These are phyloP conservation scores for Stachybotrys elegans DNA, from an alignment of 2,329 filamentous ascomycete species.

Conservation along the genomic window DNA sequence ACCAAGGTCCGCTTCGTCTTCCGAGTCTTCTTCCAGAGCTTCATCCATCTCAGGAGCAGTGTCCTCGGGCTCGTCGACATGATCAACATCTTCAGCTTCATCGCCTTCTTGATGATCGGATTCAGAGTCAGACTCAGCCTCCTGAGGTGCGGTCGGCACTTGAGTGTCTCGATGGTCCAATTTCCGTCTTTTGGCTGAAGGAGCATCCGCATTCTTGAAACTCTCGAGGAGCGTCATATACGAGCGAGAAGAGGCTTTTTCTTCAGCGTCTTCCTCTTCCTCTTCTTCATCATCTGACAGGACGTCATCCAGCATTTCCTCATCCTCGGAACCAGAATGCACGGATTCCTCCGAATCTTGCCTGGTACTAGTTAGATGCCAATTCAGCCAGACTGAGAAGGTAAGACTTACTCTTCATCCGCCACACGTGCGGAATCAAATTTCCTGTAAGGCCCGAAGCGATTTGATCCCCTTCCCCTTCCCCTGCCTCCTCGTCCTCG, in stretches of 20 bases:
- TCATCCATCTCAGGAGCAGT: slow-evolving; percentile 13
- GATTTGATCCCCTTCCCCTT: slow-evolving; percentile 27
- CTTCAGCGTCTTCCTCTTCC: slow-evolving; percentile 36
- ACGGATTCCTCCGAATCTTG: slow-evolving; percentile 21
- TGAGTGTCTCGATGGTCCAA: slow-evolving; percentile 32
- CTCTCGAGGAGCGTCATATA: slow-evolving; percentile 57
- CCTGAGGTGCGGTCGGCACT: slow-evolving; percentile 5
- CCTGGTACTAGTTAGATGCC: slow-evolving; percentile 8
- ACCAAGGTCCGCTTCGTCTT: slow-evolving; percentile 46
- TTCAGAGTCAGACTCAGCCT: slow-evolving; percentile 30
- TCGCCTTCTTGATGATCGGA: slow-evolving; percentile 36
- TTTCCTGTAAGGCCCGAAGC: slow-evolving; percentile 30
- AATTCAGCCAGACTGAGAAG: not conserved
- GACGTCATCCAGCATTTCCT: slow-evolving; percentile 31
- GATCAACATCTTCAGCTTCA: slow-evolving; percentile 30
- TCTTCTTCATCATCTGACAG: slow-evolving; percentile 40
- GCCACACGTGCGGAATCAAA: slow-evolving; percentile 31
- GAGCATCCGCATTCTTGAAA: slow-evolving; percentile 40
- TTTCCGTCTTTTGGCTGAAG: slow-evolving; percentile 53
- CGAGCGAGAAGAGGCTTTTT: slow-evolving; percentile 31
- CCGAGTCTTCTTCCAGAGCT: slow-evolving; percentile 31
- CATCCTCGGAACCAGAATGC: slow-evolving; percentile 25
- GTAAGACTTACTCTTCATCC: slow-evolving; percentile 27
- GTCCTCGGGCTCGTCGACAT: slow-evolving; percentile 21
- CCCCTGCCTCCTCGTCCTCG: slow-evolving; percentile 22